Base-by-base conservation (phyloP, 768 basidiomycete species). In the Boletus eberwhitei region DNA sequence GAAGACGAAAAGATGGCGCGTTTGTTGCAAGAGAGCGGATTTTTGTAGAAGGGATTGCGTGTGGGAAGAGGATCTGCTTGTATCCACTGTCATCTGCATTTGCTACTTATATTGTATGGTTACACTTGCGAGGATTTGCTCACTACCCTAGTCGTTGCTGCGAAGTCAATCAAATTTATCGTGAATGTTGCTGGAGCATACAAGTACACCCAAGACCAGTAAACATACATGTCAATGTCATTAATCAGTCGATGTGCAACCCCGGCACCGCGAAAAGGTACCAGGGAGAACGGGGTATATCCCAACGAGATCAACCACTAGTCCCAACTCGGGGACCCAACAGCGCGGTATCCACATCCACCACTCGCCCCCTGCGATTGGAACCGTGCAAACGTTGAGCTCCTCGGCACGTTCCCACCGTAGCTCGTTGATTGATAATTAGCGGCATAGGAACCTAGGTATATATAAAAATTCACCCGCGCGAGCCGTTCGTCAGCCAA, bases 1-100 rank as follows among this genome's bases (percentile, higher is more conserved):
- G 96, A 98, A 62, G 93, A 96, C 61, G 96, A 97, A 75, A 93
- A 93, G 78, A 95, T 97, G 92, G 90, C 91, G 9, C 79, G 91
- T 45, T 73, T 93, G 55, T 73, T 93, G 40, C 91, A 93, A 67
- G 91, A 93, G 71, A 91, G 88, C 55, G 91, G 91, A 39, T 93
- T 93, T 76, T 73, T 92, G 73, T 92, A 63, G 66, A 68, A 40
- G 42, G 48, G 40, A 1, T 48, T 39, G 14, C 42, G 24, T 24
- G 49, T 22, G 21, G 19, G 55, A 49, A 26, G 51, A 40, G 26
- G 39, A 39, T 54, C 35, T 48, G 45, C 46, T 43, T 56, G 52
- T 60, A 39, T 43, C 43, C 36, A 37, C 14, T 49, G 38, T 36
- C 45, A 13, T 54, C n/a, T 52, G 50, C 49, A 42, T 49, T 49